phyloP scores from a whole-genome alignment of 2,329 filamentous ascomycete species.

The Colletotrichum ledebouriae region DNA sequence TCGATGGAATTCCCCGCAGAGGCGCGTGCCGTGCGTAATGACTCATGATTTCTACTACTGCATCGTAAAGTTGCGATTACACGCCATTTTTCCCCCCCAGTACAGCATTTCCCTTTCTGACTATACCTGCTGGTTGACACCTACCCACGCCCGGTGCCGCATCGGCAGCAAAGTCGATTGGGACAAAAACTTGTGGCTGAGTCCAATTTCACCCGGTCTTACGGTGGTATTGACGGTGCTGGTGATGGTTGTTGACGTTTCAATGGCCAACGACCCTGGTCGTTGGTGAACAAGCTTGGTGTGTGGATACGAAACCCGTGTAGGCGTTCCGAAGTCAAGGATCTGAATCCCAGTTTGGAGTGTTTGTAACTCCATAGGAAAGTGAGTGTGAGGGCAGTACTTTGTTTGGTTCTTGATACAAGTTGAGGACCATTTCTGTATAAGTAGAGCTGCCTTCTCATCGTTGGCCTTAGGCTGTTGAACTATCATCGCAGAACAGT shows the following conservation, averaged over 20 bases:
- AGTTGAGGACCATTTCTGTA: constrained; percentile 2
- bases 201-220: constrained; percentile 18
- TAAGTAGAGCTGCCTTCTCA: constrained; percentile 27
- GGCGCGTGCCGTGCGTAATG: constrained; percentile 14
- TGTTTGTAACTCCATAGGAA: not conserved
- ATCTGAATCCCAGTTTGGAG: not conserved
- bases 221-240: constrained; percentile 9
- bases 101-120: not conserved
- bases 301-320: constrained; percentile 5
- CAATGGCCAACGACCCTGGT: constrained; percentile 5
- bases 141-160: not conserved
- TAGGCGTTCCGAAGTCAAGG: constrained; percentile 1
- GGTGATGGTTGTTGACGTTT: constrained; percentile 17
- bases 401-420: not conserved
- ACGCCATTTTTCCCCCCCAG: too few relatives aligned
- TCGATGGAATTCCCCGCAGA: not conserved
- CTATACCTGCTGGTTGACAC: not conserved
- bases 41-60: constrained; percentile 14
- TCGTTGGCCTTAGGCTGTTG: constrained; percentile 6
- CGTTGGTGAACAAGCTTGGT: constrained; percentile 2
- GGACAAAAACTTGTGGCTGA: constrained; percentile 5
- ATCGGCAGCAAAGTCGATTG: not conserved
- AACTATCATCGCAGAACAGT: constrained; percentile 7
- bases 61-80: too few relatives aligned
- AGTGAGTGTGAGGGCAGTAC: not conserved